Evolutionary conservation across 2,329 filamentous ascomycete species (phyloP).

Genomic region (Scorias spongiosa): DNA sequence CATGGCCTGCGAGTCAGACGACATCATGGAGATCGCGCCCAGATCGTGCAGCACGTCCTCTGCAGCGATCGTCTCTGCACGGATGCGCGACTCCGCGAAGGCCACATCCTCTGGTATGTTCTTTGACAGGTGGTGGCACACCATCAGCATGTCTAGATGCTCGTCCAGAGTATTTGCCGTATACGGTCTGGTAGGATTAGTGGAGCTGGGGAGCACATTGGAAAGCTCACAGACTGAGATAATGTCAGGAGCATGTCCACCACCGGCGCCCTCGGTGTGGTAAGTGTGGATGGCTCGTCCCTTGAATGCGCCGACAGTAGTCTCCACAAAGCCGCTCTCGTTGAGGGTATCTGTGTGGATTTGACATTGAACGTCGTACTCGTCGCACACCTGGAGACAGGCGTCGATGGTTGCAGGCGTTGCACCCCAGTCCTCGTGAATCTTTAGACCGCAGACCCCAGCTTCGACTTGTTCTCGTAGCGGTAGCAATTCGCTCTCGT

Average conservation of each 20-base stretch:
- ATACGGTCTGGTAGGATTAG: conserved; percentile 77
- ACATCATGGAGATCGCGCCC: conserved; percentile 93
- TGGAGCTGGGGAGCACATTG: conserved; percentile 76
- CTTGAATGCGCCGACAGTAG: conserved; percentile 69
- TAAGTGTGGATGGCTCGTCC: conserved; percentile 82
- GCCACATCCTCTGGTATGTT: conserved; percentile 87
- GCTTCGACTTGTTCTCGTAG: conserved; percentile 65
- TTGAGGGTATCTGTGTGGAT: conserved; percentile 93
- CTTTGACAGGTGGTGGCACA: conserved; percentile 79
- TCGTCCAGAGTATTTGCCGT: conserved; percentile 84
- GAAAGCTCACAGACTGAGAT: conserved; percentile 74
- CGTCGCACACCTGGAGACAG: conserved; percentile 72
- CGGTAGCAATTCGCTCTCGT: conserved; percentile 54
- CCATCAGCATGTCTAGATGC: conserved; percentile 93
- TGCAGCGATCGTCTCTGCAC: conserved; percentile 83
- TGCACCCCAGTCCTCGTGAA: conserved; percentile 88
- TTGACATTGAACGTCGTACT: conserved; percentile 76
- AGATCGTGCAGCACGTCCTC: conserved; percentile 88
- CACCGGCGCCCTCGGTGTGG: conserved; percentile 83
- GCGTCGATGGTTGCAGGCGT: conserved; percentile 80
- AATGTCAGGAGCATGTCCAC: conserved; percentile 85
- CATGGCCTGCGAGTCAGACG: conserved; percentile 87
- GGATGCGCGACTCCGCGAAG: conserved; percentile 82
- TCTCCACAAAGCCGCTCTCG: conserved; percentile 84
- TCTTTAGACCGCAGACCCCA: conserved; percentile 73